These are phyloP conservation scores for Torulaspora globosa DNA, from an alignment of 1,139 yeast genomes.

Conservation along the genomic window DNA sequence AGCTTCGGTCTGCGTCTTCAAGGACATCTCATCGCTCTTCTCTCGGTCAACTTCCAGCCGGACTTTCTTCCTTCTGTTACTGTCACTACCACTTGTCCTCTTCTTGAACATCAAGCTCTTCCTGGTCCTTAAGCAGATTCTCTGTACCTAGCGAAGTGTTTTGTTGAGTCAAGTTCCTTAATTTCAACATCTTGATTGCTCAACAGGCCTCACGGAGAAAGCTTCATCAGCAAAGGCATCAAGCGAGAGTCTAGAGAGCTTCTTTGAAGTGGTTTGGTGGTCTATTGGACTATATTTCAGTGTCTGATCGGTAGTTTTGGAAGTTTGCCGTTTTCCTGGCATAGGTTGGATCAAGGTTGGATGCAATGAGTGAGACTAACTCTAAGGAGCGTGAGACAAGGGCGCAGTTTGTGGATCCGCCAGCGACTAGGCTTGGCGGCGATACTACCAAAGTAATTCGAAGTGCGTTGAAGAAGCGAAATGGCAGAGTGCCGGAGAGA, in stretches of 20 bases:
- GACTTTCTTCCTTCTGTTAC: constrained; percentile 15
- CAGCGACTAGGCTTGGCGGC: constrained; percentile 31
- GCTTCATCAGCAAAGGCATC: neutral
- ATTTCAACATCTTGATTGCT: constrained; percentile 4
- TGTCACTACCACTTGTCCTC: constrained; percentile 20
- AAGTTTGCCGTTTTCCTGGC: neutral
- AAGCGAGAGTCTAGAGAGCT: neutral
- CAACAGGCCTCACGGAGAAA: constrained; percentile 2
- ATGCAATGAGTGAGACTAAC: constrained; percentile 21
- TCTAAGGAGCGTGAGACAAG: constrained; percentile 25
- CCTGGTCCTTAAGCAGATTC: neutral
- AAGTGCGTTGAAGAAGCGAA: constrained; percentile 30
- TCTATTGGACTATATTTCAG: neutral
- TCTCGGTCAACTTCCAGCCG: constrained; percentile 9
- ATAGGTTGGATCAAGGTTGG: neutral
- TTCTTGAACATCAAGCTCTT: constrained; percentile 32
- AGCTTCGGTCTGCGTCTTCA: neutral
- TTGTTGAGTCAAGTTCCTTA: constrained; percentile 8
- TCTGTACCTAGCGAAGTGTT: neutral
- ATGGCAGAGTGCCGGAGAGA: constrained; percentile 4
- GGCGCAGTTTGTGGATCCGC: constrained; percentile 32
- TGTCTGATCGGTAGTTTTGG: neutral
- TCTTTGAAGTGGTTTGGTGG: neutral
- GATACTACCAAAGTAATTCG: constrained; percentile 29
- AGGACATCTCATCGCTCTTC: neutral